Base-by-base conservation (phyloP, 2,329 filamentous ascomycete species). In the Colletotrichum navitas region DNA sequence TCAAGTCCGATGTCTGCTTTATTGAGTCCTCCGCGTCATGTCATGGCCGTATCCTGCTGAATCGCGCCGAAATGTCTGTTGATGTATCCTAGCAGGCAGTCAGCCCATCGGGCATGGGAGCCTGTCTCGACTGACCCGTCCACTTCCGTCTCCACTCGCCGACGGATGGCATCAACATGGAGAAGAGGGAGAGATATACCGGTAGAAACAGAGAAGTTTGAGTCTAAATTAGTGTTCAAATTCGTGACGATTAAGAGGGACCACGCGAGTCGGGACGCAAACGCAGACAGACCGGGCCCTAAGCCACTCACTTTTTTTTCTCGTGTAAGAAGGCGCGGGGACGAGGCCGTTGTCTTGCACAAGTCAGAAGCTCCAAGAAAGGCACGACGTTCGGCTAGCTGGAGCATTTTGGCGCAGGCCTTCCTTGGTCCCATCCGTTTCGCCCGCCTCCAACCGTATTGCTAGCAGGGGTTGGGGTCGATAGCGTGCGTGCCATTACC, bases 371-470 rank as follows among this genome's bases (percentile, higher is more conserved):
- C 56, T 34, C 64, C 56, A 51, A 43, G 63, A 63, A 61, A 58
- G 51, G 52, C 58, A 63, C 56, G 56, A 67, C 56, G 56, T 67
- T 71, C 56, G 63, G 63, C 51, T 62, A 61, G n/a, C 8, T 49
- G 63, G 36, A 41, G 41, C 41, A 61, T n/a, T 63, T 67, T 67
- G 68, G 68, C 58, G 36, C 29, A 63, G 58, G 41, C 58, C 26
- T 63, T 68, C 59, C 68, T 45, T 71, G 64, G 59, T 71, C 68
- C 58, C 49, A 43, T 71, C 68, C 51, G 68, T 68, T 71, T 71
- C 64, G 68, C 64, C 59, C 64, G 59, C 45, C 52, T 71, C 52
- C 65, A 68, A 71, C 64, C 58, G 68, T 63, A 63, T 63, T 62
- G 68, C 39, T 29, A 24, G 26, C 68, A 68, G 64, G 68, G 69